phyloP scores from a whole-genome alignment of 495 filamentous ascomycete species.

The Trichoderma asperelloides region DNA sequence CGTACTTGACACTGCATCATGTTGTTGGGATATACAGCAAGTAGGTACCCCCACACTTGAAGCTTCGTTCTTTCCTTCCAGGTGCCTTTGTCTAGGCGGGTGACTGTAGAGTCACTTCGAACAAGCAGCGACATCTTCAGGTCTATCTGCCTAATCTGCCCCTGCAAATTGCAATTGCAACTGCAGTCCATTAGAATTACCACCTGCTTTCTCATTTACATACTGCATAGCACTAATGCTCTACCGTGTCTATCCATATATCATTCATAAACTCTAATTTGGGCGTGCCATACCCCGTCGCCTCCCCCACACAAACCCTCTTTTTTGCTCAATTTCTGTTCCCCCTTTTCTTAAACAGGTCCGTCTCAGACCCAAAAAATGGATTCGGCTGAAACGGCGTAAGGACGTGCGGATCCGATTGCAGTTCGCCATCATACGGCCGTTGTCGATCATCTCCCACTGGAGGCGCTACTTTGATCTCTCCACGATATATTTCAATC shows the following conservation, averaged over 20 bases:
- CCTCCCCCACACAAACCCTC: not conserved
- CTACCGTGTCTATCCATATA: not conserved
- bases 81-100: too few relatives aligned
- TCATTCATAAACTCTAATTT: not conserved
- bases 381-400: constrained; percentile 29
- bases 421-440: constrained; percentile 18
- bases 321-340: not conserved
- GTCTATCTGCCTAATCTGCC: too few relatives aligned
- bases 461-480: constrained; percentile 32
- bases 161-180: too few relatives aligned
- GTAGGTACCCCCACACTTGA: too few relatives aligned
- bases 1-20: too few relatives aligned
- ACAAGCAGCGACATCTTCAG: too few relatives aligned
- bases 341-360: constrained; percentile 20
- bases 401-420: not conserved
- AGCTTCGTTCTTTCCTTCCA: too few relatives aligned
- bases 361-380: constrained; percentile 24
- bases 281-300: not conserved
- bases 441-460: constrained; percentile 20
- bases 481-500: constrained; percentile 47
- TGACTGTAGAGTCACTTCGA: too few relatives aligned
- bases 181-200: too few relatives aligned
- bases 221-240: too few relatives aligned
- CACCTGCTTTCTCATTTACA: too few relatives aligned
- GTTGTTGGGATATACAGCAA: too few relatives aligned